Percentiles rank a stretch among this genome's conserved stretches.
phyloP scores from a whole-genome alignment of 2,329 filamentous ascomycete species.

The Nemania sp. region DNA sequence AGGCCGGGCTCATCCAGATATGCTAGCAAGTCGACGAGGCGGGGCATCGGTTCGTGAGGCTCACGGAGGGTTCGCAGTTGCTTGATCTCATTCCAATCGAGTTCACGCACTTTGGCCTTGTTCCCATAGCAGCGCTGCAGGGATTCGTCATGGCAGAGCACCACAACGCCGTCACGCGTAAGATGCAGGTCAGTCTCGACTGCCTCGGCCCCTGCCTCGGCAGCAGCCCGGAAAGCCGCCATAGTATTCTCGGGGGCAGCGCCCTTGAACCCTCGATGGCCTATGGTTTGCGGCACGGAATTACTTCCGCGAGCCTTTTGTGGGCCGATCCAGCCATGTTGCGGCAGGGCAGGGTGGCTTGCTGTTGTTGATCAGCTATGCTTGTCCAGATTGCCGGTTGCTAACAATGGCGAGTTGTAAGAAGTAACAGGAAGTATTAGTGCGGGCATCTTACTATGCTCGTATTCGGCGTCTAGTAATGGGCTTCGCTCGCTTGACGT shows the following conservation, averaged over 20 bases:
- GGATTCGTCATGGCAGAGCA: conserved; percentile 79
- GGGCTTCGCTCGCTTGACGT: conserved; percentile 13
- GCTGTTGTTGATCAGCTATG: conserved; percentile 9
- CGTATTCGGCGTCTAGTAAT: conserved; percentile 6
- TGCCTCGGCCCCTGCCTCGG: conserved; percentile 70
- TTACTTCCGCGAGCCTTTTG: not conserved
- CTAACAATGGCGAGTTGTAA: not conserved
- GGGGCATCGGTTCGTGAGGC: conserved; percentile 73
- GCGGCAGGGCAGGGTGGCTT: not conserved
- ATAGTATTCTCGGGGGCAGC: conserved; percentile 85
- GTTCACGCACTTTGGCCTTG: conserved; percentile 72
- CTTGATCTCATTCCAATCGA: conserved; percentile 66
- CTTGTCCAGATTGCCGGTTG: not conserved
- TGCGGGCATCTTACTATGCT: conserved; percentile 15
- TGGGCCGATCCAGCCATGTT: not conserved
- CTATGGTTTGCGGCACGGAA: conserved; percentile 69
- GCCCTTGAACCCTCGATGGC: conserved; percentile 78
- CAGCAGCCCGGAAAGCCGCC: conserved; percentile 73
- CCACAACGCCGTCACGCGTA: conserved; percentile 78
- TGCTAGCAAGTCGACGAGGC: conserved; percentile 72
- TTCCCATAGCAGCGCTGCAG: conserved; percentile 81
- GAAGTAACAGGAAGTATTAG: not conserved
- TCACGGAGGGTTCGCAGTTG: conserved; percentile 60
- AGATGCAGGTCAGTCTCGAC: conserved; percentile 89
- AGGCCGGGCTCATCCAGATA: conserved; percentile 68